Evolutionary conservation across 2,329 filamentous ascomycete genomes (phyloP), one percentile per base, ranked within the genome.

Genomic region (Trichothecium sympodiale): DNA sequence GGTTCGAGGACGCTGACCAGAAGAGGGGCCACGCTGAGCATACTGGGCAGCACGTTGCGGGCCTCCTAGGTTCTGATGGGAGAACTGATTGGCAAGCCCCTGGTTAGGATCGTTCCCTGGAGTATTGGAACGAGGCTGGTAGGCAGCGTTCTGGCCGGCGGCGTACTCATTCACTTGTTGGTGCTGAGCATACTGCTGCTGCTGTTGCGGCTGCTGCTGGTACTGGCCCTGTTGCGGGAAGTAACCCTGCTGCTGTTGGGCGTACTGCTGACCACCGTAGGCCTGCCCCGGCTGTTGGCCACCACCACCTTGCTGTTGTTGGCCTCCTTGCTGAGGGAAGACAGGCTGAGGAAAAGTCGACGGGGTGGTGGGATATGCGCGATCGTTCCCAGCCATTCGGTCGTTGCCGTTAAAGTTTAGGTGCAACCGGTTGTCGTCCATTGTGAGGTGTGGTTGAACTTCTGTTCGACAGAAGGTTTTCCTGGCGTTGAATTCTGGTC

Each of bases 271-370:
- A 6, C 38, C 38, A 12, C 36, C 32, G 8, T 15, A 25, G 18
- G 40, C 40, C 23, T 38, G 32, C 8, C 36, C 31, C 3, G 38
- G 36, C 29, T 39, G 37, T 10, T 6, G 20, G 6, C 20, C 20
- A 10, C 20, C 20, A 10, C 20, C 20, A 25, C 20, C 20, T 36
- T 45, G 45, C 30, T 46, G 47, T 39, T 45, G 48, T 33, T 53
- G 43, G 12, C 38, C 38, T 14, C 39, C 36, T 8, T 23, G 31
- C n/a, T 41, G 44, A 39, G 67, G 64, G 46, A 72, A 75, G 56
- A 94, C 83, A 41, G 88, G 88, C 63, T 96, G 89, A 10, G 89
- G 89, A 54, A 96, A 96, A 40, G 88, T 94, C 45, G 89, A 95
- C 35, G 89, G 89, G 8, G 89, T 95, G 36, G 89, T 87, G 47